Percentiles rank a stretch among this genome's conserved stretches.
Conservation (phyloP, 441 rosid species). For the Erysimum cheiri region DNA sequence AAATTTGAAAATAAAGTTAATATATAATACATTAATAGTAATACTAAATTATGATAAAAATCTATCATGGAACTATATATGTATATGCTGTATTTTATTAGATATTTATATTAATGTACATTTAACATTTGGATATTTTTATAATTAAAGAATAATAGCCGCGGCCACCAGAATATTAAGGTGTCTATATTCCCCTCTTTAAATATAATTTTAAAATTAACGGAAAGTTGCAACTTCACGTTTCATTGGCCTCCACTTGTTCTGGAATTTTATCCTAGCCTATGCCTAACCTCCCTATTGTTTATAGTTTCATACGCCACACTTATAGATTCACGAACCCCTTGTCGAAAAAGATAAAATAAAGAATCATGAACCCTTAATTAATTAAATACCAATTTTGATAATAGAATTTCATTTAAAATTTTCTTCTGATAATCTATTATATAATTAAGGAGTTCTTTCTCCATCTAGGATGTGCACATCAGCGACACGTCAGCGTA, state of each 20-base stretch:
- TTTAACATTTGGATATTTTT: constrained; percentile 1
- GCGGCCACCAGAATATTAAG: constrained; percentile 37
- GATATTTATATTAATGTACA: neutral
- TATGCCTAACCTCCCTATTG: constrained; percentile 31
- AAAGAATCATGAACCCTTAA: neutral
- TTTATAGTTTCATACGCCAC: constrained; percentile 24
- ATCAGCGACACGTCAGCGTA: too few relatives aligned
- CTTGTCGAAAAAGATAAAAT: neutral
- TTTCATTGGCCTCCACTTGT: constrained; percentile 46
- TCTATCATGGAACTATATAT: neutral
- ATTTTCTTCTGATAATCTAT: neutral
- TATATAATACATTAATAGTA: neutral
- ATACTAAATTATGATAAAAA: neutral
- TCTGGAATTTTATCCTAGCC: constrained; percentile 40
- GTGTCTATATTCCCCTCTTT: constrained; percentile 37
- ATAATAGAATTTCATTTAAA: neutral
- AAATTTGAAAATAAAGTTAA: neutral
- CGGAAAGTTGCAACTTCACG: constrained; percentile 27
- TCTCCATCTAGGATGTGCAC: too few relatives aligned
- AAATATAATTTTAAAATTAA: constrained; percentile 1
- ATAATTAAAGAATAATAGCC: constrained; percentile 7
- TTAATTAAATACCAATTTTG: neutral
- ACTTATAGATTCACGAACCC: constrained; percentile 16
- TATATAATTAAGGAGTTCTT: too few relatives aligned
- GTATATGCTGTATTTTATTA: neutral